A percentile compares a stretch with the other conserved stretches of the same genome.
Evolutionary conservation across 2,329 filamentous ascomycete species (phyloP).

Genomic region (Nemania diffusa): DNA sequence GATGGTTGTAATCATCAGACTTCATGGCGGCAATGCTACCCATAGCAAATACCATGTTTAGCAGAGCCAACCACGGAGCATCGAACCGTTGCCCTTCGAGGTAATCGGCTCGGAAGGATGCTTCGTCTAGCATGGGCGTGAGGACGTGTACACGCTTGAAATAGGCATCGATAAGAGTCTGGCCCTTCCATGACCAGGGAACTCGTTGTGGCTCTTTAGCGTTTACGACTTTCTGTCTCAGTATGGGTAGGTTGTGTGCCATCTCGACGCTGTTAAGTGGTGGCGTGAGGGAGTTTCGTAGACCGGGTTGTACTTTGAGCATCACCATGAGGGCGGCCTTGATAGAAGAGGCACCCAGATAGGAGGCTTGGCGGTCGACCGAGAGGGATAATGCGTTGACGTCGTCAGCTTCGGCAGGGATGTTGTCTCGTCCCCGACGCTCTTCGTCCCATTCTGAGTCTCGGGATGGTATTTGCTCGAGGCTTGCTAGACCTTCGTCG

Average conservation of each 20-base stretch:
- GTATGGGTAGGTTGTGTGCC: constrained; percentile 57
- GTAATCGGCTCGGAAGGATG: constrained; percentile 73
- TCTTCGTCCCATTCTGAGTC: constrained; percentile 76
- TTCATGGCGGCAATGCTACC: constrained; percentile 76
- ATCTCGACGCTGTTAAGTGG: constrained; percentile 60
- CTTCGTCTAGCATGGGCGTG: constrained; percentile 78
- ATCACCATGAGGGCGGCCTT: constrained; percentile 80
- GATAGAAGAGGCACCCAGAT: constrained; percentile 79
- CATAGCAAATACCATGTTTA: constrained; percentile 82
- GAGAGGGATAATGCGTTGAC: constrained; percentile 74
- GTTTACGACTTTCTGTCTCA: constrained; percentile 56
- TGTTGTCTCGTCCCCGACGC: constrained; percentile 62
- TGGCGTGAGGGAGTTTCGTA: constrained; percentile 58
- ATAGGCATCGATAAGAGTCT: constrained; percentile 78
- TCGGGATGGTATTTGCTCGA: constrained; percentile 76
- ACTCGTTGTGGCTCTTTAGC: constrained; percentile 62
- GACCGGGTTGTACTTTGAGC: constrained; percentile 63
- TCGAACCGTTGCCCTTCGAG: constrained; percentile 71
- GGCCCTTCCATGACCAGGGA: constrained; percentile 71
- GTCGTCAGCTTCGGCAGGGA: constrained; percentile 74
- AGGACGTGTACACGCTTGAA: constrained; percentile 79
- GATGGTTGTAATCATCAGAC: constrained; percentile 72
- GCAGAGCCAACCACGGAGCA: constrained; percentile 74
- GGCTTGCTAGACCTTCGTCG: constrained; percentile 59
- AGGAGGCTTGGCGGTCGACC: constrained; percentile 69